Evolutionary conservation across 768 basidiomycete genomes (phyloP).

Genomic region (Tricholoma hemisulphureum): DNA sequence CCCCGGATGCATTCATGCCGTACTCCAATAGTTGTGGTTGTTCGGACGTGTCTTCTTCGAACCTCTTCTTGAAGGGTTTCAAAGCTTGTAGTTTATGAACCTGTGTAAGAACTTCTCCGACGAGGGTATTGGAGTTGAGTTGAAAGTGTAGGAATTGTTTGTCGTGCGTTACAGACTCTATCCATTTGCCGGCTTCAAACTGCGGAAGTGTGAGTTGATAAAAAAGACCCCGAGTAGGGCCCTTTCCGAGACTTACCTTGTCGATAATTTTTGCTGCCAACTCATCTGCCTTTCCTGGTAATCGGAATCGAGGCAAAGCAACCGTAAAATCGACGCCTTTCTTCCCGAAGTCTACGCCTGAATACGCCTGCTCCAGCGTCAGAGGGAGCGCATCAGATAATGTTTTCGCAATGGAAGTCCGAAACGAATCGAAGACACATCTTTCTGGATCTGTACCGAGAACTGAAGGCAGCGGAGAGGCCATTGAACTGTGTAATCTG

Average conservation of each 20-base stretch:
- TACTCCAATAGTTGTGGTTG: constrained; percentile 62
- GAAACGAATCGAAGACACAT: constrained; percentile 73
- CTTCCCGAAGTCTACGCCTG: constrained; percentile 86
- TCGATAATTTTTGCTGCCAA: constrained; percentile 72
- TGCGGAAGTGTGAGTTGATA: constrained; percentile 26
- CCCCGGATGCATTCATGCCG: constrained; percentile 74
- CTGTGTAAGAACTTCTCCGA: constrained; percentile 66
- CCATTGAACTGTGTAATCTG: constrained; percentile 19
- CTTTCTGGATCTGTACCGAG: constrained; percentile 59
- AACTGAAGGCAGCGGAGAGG: constrained; percentile 32
- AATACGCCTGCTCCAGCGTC: constrained; percentile 74
- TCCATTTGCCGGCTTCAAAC: constrained; percentile 84
- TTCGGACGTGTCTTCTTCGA: neutral
- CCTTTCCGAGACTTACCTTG: constrained; percentile 50
- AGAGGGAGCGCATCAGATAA: constrained; percentile 67
- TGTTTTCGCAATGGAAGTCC: constrained; percentile 75
- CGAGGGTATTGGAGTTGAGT: constrained; percentile 61
- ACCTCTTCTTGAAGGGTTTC: constrained; percentile 30
- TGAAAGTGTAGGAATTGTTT: constrained; percentile 85
- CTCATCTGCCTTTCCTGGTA: constrained; percentile 80
- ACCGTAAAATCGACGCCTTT: constrained; percentile 91
- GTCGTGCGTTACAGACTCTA: constrained; percentile 66
- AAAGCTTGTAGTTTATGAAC: constrained; percentile 70
- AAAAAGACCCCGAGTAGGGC: constrained; percentile 3
- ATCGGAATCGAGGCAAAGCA: constrained; percentile 83